A percentile compares a stretch with the other conserved stretches of the same genome.
phyloP scores from a whole-genome alignment of 768 basidiomycete species.

The Sarcomyxa edulis region DNA sequence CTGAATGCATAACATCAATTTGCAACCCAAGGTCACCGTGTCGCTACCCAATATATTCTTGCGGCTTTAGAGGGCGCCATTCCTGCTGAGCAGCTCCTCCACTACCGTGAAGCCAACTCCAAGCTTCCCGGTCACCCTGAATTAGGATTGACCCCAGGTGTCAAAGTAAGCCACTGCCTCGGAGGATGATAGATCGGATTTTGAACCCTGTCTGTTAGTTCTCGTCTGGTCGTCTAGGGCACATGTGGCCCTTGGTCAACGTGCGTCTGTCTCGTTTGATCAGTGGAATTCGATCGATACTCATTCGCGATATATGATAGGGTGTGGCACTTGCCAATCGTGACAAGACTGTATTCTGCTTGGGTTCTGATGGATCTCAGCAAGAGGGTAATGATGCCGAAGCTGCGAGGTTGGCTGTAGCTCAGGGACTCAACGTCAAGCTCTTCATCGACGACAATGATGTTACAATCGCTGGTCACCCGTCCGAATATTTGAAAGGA shows the following conservation, averaged over 20 bases:
- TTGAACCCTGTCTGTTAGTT: no score
- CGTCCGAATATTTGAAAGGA: constrained; percentile 80
- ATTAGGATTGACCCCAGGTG: constrained; percentile 84
- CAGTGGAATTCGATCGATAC: no score
- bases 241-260: constrained; percentile 86
- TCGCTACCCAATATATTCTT: constrained; percentile 85
- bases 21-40: constrained; percentile 84
- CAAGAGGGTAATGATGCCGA: constrained; percentile 92
- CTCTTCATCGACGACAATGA: constrained; percentile 87
- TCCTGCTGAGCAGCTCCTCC: constrained; percentile 71
- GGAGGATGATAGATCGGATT: no score
- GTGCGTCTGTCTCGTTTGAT: no score
- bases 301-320: no score
- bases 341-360: constrained; percentile 72
- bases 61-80: constrained; percentile 71
- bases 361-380: constrained; percentile 88
- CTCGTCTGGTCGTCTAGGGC: constrained; percentile 88
- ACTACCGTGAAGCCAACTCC: constrained; percentile 83
- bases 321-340: constrained; percentile 78
- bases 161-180: no score
- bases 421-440: constrained; percentile 79
- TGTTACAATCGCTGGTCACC: constrained; percentile 90
- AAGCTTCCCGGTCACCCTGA: constrained; percentile 89
- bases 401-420: constrained; percentile 83
- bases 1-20: constrained; percentile 7